These are phyloP conservation scores for Knoxdaviesia capensis DNA, from an alignment of 2,329 filamentous ascomycete species.

Conservation along the genomic window DNA sequence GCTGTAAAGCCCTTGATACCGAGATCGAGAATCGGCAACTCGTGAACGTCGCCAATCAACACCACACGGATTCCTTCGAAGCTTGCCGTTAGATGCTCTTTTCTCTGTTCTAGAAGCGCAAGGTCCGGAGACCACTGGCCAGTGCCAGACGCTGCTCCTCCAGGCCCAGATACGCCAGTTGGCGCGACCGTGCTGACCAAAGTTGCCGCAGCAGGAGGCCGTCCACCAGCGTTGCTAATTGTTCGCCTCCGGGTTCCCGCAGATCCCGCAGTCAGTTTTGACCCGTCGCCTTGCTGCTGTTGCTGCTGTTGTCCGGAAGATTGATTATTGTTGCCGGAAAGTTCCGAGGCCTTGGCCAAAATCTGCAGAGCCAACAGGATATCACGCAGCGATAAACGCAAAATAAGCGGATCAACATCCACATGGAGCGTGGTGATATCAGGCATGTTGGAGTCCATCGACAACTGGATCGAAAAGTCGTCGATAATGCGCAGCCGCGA, in stretches of 20 bases:
- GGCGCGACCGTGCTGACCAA: constrained; percentile 2
- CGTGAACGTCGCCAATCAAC: constrained; percentile 86
- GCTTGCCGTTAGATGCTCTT: constrained; percentile 66
- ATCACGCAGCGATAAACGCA: constrained; percentile 80
- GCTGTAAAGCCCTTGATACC: constrained; percentile 80
- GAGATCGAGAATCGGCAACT: constrained; percentile 84
- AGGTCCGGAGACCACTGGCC: no score
- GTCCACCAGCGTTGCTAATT: neutral
- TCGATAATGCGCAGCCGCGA: constrained; percentile 82
- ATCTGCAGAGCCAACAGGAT: constrained; percentile 90
- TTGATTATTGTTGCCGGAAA: constrained; percentile 46
- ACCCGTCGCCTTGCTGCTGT: constrained; percentile 11
- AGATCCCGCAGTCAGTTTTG: no score
- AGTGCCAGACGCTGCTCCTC: no score
- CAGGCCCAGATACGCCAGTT: no score
- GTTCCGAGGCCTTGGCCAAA: constrained; percentile 70
- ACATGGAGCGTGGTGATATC: constrained; percentile 63
- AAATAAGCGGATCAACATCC: constrained; percentile 75
- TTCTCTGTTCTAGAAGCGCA: no score
- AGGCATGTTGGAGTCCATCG: constrained; percentile 49
- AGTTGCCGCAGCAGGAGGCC: constrained; percentile 1
- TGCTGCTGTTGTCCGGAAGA: constrained; percentile 7
- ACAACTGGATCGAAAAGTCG: constrained; percentile 82
- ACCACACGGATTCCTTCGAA: constrained; percentile 82
- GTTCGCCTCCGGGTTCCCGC: no score